These are phyloP conservation scores for Colletotrichum shisoi DNA, from an alignment of 2,329 filamentous ascomycete species.

Conservation along the genomic window DNA sequence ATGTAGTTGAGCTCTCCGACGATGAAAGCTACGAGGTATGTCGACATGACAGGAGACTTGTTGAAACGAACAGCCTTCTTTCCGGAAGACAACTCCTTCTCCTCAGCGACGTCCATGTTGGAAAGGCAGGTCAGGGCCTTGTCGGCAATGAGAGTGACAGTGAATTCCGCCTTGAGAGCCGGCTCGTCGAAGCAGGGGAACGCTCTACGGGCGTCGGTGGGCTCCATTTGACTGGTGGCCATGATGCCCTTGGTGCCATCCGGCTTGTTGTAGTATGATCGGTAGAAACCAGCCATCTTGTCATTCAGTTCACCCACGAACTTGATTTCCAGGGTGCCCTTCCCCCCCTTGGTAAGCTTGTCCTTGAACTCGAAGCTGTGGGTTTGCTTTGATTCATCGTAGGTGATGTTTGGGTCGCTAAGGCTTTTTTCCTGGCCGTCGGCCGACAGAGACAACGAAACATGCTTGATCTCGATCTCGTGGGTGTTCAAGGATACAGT, in stretches of 20 bases:
- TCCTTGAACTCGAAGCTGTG: constrained; percentile 82
- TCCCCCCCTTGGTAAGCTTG: constrained; percentile 74
- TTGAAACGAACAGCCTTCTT: constrained; percentile 93
- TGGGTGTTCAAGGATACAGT: constrained; percentile 88
- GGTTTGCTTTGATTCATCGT: constrained; percentile 81
- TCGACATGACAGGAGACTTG: constrained; percentile 92
- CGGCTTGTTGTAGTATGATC: constrained; percentile 86
- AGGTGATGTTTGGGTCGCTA: constrained; percentile 66
- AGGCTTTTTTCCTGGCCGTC: constrained; percentile 60
- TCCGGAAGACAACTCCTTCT: constrained; percentile 56
- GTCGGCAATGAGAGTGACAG: constrained; percentile 88
- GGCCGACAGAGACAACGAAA: constrained; percentile 43
- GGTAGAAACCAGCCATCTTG: constrained; percentile 97
- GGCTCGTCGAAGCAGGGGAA: constrained; percentile 98
- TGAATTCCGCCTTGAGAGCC: constrained; percentile 90
- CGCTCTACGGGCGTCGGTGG: constrained; percentile 88
- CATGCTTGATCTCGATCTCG: constrained; percentile 82
- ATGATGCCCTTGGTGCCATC: constrained; percentile 83
- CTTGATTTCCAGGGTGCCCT: constrained; percentile 67
- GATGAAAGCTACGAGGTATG: constrained; percentile 92
- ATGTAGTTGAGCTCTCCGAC: constrained; percentile 93
- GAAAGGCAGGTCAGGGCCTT: constrained; percentile 90
- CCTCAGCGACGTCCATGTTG: constrained; percentile 92
- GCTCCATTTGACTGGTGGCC: constrained; percentile 95
- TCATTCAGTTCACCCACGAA: constrained; percentile 86